Evolutionary conservation across 306 rosid genomes (phyloP), one percentile per base, ranked within the genome.

Genomic region (Hippophae tibetana): DNA sequence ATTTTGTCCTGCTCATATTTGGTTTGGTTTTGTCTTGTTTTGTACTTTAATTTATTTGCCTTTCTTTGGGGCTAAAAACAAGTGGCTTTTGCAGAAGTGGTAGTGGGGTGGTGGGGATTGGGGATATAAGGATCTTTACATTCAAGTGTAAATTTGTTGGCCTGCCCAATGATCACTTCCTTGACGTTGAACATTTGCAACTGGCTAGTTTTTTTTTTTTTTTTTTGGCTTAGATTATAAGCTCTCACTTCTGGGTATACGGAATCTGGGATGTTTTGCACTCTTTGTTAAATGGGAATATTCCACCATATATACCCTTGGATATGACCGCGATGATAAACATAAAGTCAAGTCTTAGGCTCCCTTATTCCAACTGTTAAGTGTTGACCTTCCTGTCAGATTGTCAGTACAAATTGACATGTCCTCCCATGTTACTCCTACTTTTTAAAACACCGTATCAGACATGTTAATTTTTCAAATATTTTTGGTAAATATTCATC

Each of bases 251-350:
- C 31, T 60, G 58, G 55, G 64, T 42, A 54, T 66, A 1, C 65
- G 43, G 64, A 42, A 56, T 49, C 56, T 72, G 2, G 26, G 53
- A 41, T 58, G 10, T 25, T 25, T 25, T 47, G 18, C 6, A 13
- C 45, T 43, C 52, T 54, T 41, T 48, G 9, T 42, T 14, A 40
- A 38, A 40, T 40, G 54, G 76, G 76, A 66, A 72, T 72, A 72
- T 72, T 72, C 76, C 56, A 60, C 41, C 55, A 65, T 27, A 58
- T 46, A 58, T 72, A 43, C 71, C 59, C 8, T 72, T 48, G 63
- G 68, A 61, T 50, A 46, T 18, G 69, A 51, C 54, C 43, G 43
- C 40, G 9, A 40, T 26, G 47, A 48, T 53, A 48, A 62, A 52
- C 60, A 61, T 42, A 64, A 64, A 64, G 70, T 71, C 66, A 71